phyloP scores from a whole-genome alignment of 202 grass and related monocot species.

The Hordeum pubiflorum region DNA sequence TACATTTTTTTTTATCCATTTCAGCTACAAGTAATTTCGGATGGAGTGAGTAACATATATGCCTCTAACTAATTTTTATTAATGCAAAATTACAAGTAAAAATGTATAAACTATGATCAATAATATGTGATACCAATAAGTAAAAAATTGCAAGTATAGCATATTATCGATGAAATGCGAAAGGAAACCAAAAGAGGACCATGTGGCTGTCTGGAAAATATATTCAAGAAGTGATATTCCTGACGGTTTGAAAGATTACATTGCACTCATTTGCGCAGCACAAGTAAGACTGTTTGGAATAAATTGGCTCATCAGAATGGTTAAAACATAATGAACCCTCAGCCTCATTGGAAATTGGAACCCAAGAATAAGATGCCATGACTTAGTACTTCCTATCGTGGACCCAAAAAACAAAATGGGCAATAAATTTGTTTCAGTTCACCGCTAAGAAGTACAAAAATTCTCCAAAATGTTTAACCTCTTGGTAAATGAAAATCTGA shows the following conservation, averaged over 20 bases:
- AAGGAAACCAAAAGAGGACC: background rate
- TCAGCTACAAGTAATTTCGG: too few relatives aligned
- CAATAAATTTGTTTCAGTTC: background rate
- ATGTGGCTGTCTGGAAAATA: background rate
- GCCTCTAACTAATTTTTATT: background rate
- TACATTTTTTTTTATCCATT: too few relatives aligned
- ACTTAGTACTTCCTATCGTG: background rate
- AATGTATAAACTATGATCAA: background rate
- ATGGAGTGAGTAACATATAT: background rate
- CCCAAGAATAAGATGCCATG: background rate
- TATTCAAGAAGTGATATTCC: background rate
- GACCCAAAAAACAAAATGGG: background rate
- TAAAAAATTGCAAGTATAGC: too few relatives aligned
- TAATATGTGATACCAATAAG: background rate
- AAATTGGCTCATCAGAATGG: background rate
- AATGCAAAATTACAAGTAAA: background rate
- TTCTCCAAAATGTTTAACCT: background rate
- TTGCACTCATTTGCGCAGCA: background rate
- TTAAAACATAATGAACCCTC: background rate
- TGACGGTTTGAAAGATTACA: background rate
- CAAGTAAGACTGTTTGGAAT: background rate
- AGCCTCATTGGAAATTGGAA: background rate
- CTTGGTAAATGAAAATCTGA: background rate
- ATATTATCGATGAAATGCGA: background rate
- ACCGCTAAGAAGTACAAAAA: background rate